These are phyloP conservation scores for Diaporthe nobilis DNA, from an alignment of 2,329 filamentous ascomycete species.

Conservation along the genomic window DNA sequence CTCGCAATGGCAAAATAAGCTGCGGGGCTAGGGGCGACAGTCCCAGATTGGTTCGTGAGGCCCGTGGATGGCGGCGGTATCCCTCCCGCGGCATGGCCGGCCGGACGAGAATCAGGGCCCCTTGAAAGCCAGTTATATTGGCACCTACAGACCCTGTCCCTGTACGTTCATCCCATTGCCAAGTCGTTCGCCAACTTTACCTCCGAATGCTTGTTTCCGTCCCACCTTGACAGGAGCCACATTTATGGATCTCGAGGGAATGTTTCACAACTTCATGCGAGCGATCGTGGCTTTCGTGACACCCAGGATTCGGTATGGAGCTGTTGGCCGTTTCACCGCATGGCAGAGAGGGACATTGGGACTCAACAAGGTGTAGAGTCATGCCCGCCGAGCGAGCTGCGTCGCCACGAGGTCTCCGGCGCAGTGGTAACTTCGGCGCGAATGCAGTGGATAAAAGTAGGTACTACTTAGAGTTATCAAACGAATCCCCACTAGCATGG, in stretches of 20 bases:
- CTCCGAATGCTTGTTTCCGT: conserved; percentile 26
- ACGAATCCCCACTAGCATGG: neutral
- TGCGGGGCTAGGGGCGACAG: conserved; percentile 20
- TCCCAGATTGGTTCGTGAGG: conserved; percentile 9
- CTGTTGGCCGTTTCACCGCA: neutral
- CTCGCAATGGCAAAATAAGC: conserved; percentile 9
- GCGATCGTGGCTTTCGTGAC: neutral
- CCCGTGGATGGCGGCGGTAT: neutral
- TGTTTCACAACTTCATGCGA: neutral
- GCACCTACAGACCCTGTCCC: neutral
- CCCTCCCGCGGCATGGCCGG: conserved; percentile 22
- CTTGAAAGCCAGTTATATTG: conserved; percentile 13
- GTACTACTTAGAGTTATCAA: neutral
- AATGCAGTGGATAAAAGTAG: neutral
- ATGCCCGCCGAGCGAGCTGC: neutral
- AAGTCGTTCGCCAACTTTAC: neutral
- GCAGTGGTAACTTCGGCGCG: neutral
- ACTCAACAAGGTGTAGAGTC: neutral
- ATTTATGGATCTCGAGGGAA: neutral
- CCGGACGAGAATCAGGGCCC: neutral
- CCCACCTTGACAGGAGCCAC: neutral
- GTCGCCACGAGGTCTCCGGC: neutral
- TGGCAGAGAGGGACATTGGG: neutral
- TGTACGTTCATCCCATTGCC: conserved; percentile 16
- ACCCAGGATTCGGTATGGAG: neutral